These are phyloP conservation scores for Dunaliella primolecta DNA, from an alignment of 139 green algal species.

Conservation along the genomic window DNA sequence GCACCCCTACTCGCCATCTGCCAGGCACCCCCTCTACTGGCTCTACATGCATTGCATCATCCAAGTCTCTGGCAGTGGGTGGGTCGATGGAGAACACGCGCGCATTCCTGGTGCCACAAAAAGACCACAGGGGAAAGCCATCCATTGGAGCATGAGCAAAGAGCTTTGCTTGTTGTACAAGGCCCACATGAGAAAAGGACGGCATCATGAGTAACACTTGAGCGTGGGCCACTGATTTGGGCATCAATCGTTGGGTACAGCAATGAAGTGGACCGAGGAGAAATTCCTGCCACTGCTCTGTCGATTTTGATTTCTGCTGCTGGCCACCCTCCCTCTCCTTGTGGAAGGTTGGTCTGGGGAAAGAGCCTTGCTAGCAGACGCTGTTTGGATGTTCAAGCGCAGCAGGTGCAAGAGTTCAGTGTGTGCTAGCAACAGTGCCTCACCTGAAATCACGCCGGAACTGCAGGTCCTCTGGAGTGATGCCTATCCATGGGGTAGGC, in stretches of 20 bases:
- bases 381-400: too few relatives aligned
- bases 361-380: too few relatives aligned
- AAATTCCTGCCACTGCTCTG: too few relatives aligned
- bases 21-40: neutral
- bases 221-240: neutral
- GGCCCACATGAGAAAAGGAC: neutral
- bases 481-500: conserved; percentile 61
- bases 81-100: conserved; percentile 86
- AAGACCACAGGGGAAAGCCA: neutral
- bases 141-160: neutral
- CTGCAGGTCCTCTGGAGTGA: conserved; percentile 59
- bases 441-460: conserved; percentile 72
- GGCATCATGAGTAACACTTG: neutral
- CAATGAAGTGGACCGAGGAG: too few relatives aligned
- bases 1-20: conserved; percentile 67
- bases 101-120: conserved; percentile 8
- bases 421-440: too few relatives aligned
- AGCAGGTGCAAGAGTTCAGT: too few relatives aligned
- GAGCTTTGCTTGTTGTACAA: neutral
- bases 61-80: conserved; percentile 74
- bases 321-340: too few relatives aligned
- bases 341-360: too few relatives aligned
- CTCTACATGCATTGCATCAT: conserved; percentile 78
- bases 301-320: too few relatives aligned
- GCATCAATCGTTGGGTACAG: too few relatives aligned